Base-by-base conservation (phyloP, 1,284 basidiomycete genomes). In the Trichosporon faecale region DNA sequence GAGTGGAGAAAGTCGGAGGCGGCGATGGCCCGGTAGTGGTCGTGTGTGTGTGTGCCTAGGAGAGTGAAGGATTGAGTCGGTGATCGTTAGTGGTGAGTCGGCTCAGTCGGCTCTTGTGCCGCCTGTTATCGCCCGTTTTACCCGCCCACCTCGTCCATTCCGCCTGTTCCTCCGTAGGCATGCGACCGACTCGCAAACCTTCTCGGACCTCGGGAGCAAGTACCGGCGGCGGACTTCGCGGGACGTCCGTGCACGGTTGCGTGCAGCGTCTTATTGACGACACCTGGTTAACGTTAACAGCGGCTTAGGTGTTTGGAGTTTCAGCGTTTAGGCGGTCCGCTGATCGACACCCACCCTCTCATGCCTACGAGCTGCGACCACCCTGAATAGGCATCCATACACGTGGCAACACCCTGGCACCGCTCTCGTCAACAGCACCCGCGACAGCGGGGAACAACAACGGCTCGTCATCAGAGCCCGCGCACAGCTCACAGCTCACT, bases 391-490 rank as follows among this genome's bases (percentile, higher is more conserved):
- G 57, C 57, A 29, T 31, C 57, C 57, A 61, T 31, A 61, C 57
- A 61, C 57, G 57, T 61, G 57, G 57, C 44, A 21, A 9, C 11
- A 44, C 49, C 49, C 49, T 52, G 49, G 21, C 49, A 52, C 40
- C 40, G 40, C 40, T 52, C 49, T 52, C 44, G n/a, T 46, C 21
- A 52, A 52, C 21, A 52, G 49, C 49, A 52, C 23, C 49, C 49
- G 49, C 49, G 11, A 29, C 25, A 18, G 57, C 57, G 27, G 57
- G 57, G 57, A 61, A 61, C 57, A 61, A 61, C 57, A 61, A 61
- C 57, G 57, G 57, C 57, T 31, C 57, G 55, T 31, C 57, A 31
- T 31, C 57, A 31, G 16, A 8, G 27, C 18, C 18, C 27, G 27
- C 29, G 8, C 57, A 2, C 55, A 8, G 16, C 63, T 11, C 35